phyloP scores from a whole-genome alignment of 305 asterid genomes.

The Ajuga reptans region DNA sequence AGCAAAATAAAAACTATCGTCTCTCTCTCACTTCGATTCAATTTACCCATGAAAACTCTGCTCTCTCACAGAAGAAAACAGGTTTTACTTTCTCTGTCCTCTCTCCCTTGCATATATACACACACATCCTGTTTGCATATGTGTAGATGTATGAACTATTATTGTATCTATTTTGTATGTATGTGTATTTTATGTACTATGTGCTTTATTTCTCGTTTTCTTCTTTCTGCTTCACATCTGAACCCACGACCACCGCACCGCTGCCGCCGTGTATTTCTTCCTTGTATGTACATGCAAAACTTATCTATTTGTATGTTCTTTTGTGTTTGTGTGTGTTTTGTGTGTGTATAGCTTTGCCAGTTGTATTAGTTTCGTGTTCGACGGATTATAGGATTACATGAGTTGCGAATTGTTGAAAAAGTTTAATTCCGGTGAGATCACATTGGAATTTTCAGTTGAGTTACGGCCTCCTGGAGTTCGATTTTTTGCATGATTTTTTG shows the following conservation, averaged over 20 bases:
- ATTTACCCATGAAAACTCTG: constrained; percentile 33
- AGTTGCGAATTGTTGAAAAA: constrained; percentile 17
- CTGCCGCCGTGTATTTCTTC: constrained; percentile 11
- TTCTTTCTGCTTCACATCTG: constrained; percentile 29
- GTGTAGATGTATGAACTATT: constrained; percentile 15
- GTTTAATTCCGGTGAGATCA: constrained; percentile 40
- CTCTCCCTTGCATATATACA: neutral
- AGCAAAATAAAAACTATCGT: constrained; percentile 13
- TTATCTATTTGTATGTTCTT: neutral
- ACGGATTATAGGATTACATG: constrained; percentile 21
- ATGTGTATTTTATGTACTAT: constrained; percentile 20
- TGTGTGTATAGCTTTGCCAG: neutral
- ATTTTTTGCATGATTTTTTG: constrained; percentile 17
- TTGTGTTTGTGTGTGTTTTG: neutral
- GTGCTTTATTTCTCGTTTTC: constrained; percentile 16
- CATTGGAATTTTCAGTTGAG: constrained; percentile 29
- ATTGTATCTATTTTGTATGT: constrained; percentile 17
- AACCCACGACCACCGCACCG: constrained; percentile 28
- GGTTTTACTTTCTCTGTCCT: constrained; percentile 19
- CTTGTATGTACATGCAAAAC: constrained; percentile 30
- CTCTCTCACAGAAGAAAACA: constrained; percentile 25
- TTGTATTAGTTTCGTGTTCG: constrained; percentile 15
- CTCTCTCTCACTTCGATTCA: constrained; percentile 31
- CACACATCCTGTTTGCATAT: constrained; percentile 20
- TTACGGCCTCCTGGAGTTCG: neutral